Conservation (phyloP, 345 rosid species). For the Mangifera indica region DNA sequence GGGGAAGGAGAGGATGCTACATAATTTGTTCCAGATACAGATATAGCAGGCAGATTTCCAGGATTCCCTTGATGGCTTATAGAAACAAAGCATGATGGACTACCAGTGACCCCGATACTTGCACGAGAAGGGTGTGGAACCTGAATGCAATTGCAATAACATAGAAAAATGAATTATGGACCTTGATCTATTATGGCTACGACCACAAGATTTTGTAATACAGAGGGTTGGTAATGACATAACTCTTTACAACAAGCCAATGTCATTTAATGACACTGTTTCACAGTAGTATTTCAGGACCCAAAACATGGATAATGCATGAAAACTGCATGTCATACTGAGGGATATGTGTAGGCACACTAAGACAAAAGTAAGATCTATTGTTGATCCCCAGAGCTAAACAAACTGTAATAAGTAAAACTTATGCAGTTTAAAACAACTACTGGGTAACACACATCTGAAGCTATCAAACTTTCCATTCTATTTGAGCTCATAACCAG, state of each 20-base stretch:
- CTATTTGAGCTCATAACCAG: neutral
- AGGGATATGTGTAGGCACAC: neutral
- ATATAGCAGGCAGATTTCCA: conserved; percentile 48
- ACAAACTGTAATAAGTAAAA: neutral
- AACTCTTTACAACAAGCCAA: neutral
- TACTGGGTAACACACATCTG: neutral
- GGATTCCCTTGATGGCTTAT: conserved; percentile 43
- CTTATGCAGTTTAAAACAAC: neutral
- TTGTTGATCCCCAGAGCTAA: neutral
- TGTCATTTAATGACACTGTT: neutral
- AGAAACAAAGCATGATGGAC: conserved; percentile 80
- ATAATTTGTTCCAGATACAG: conserved; percentile 80
- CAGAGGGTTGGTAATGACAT: neutral
- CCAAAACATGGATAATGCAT: neutral
- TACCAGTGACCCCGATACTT: conserved; percentile 41
- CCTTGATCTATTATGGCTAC: neutral
- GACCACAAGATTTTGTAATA: neutral
- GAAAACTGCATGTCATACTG: neutral
- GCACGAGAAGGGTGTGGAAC: conserved; percentile 57
- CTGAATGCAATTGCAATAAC: conserved; percentile 32
- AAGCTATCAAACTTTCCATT: neutral
- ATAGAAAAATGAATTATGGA: conserved; percentile 5
- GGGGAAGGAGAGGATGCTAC: conserved; percentile 88
- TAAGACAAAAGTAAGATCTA: neutral
- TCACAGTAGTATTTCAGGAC: neutral